Evolutionary conservation across 2,329 filamentous ascomycete genomes (phyloP).

Genomic region (Xylariaceae sp.): DNA sequence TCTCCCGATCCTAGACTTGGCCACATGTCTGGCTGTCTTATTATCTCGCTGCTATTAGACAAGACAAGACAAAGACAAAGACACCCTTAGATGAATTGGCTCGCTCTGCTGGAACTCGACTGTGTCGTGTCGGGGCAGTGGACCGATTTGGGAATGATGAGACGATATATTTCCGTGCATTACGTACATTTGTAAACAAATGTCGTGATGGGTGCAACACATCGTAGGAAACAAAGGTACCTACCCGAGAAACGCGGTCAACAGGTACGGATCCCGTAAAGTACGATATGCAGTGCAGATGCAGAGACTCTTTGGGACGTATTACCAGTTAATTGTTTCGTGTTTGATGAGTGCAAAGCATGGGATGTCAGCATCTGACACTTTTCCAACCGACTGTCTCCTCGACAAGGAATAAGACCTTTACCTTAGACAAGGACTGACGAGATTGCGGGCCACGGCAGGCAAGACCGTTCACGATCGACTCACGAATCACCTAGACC

Average conservation of each 20-base stretch:
- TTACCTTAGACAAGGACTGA: not conserved
- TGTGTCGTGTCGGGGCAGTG: constrained; percentile 4
- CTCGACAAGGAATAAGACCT: constrained; percentile 9
- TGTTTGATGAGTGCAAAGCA: constrained; percentile 4
- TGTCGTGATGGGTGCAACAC: not conserved
- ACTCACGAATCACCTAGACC: constrained; percentile 5
- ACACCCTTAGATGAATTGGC: not conserved
- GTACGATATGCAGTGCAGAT: constrained; percentile 5
- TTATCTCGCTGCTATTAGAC: not conserved
- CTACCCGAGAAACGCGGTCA: constrained; percentile 7
- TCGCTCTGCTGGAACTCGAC: not conserved
- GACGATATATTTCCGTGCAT: not conserved
- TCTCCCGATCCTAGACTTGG: constrained; percentile 12
- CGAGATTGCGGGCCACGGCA: constrained; percentile 6
- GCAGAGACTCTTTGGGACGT: constrained; percentile 6
- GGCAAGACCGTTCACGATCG: constrained; percentile 7
- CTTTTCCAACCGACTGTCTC: constrained; percentile 5
- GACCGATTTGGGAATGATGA: constrained; percentile 4
- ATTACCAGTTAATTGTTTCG: constrained; percentile 1
- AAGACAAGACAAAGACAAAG: too few relatives aligned
- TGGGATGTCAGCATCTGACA: constrained; percentile 11
- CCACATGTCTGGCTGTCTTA: constrained; percentile 3
- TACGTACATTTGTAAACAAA: not conserved
- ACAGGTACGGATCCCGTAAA: not conserved
- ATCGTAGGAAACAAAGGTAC: not conserved